Evolutionary conservation across 2,329 filamentous ascomycete species (phyloP).

Genomic region (Clarireedia hainanense): DNA sequence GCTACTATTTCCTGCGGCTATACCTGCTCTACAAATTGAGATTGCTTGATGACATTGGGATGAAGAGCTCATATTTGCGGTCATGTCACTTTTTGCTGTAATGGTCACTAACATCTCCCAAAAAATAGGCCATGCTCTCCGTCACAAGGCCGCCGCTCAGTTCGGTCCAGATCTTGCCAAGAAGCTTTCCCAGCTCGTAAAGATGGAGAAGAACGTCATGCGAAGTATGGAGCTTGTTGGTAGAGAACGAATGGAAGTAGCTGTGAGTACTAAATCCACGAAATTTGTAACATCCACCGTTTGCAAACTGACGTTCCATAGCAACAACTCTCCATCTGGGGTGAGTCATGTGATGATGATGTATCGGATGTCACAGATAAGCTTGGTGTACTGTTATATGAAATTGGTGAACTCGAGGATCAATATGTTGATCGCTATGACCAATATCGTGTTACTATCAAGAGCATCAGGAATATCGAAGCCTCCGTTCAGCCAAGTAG

Average conservation of each 20-base stretch:
- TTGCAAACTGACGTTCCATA: constrained; percentile 32
- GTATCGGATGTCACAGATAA: constrained; percentile 99
- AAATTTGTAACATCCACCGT: background rate
- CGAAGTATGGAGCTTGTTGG: constrained; percentile 93
- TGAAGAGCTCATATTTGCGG: background rate
- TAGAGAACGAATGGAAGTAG: constrained; percentile 95
- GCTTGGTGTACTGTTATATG: constrained; percentile 88
- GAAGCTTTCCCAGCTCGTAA: constrained; percentile 95
- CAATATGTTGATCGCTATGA: constrained; percentile 98
- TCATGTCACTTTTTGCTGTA: background rate
- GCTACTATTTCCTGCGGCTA: no score
- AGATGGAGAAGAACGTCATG: constrained; percentile 99
- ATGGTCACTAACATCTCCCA: constrained; percentile 43
- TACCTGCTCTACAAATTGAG: no score
- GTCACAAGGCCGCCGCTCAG: constrained; percentile 66
- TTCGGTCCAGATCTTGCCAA: constrained; percentile 81
- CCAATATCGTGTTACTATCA: constrained; percentile 98
- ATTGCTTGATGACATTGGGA: no score
- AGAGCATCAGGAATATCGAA: constrained; percentile 98
- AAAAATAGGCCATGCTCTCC: constrained; percentile 67
- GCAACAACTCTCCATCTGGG: constrained; percentile 99
- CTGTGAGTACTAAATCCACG: constrained; percentile 53
- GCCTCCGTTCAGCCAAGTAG: constrained; percentile 95
- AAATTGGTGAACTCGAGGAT: constrained; percentile 89
- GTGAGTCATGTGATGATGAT: constrained; percentile 90